phyloP scores from a whole-genome alignment of 805 yeast genomes.

The Suhomyces prunicola region DNA sequence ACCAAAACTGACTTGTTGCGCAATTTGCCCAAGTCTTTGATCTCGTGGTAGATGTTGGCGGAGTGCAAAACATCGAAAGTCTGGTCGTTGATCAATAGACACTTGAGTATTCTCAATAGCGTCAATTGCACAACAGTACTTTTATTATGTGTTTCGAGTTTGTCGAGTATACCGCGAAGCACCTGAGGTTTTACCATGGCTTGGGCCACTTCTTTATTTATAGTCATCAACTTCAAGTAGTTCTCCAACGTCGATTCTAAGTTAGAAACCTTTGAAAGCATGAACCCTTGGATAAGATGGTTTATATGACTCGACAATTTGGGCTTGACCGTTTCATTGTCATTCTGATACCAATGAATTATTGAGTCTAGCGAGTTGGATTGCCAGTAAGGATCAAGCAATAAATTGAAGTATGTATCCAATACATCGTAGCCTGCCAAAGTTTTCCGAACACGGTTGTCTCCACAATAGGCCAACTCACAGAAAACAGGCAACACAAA shows the following conservation, averaged over 20 bases:
- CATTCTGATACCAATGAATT: conserved; percentile 35
- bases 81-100: neutral
- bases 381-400: conserved; percentile 56
- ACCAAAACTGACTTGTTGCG: conserved; percentile 34
- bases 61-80: neutral
- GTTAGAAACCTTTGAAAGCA: conserved; percentile 38
- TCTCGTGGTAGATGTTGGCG: conserved; percentile 1
- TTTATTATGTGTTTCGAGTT: conserved; percentile 24
- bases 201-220: conserved; percentile 16
- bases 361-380: conserved; percentile 53
- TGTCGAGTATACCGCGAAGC: conserved; percentile 28
- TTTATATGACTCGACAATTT: conserved; percentile 23
- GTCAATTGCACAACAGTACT: conserved; percentile 38
- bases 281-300: conserved; percentile 38
- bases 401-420: conserved; percentile 35
- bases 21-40: conserved; percentile 6
- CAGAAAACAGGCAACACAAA: conserved; percentile 52
- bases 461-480: conserved; percentile 48
- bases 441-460: conserved; percentile 30
- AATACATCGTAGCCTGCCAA: conserved; percentile 39
- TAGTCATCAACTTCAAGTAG: conserved; percentile 33
- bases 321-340: conserved; percentile 19
- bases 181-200: conserved; percentile 25
- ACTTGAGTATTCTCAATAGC: conserved; percentile 28
- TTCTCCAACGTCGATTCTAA: conserved; percentile 43